Evolutionary conservation across 805 yeast genomes (phyloP).

Genomic region (Kodamaea hsintzibuensis): DNA sequence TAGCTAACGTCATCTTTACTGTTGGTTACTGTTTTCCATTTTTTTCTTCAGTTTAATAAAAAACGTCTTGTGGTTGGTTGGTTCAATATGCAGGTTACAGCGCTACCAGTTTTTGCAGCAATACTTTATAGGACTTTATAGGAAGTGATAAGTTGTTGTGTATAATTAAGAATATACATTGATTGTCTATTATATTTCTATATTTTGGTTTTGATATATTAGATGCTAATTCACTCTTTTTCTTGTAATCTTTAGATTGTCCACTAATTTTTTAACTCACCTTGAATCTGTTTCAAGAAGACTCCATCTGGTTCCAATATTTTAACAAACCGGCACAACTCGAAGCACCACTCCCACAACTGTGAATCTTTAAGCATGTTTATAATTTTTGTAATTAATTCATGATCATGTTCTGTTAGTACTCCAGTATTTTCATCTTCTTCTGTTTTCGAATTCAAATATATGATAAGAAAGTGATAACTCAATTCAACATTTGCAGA

Average conservation of each 20-base stretch:
- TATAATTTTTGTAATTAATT: slow-evolving; percentile 44
- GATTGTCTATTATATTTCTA: background rate
- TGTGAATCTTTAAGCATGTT: slow-evolving; percentile 41
- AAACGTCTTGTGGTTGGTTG: slow-evolving; percentile 18
- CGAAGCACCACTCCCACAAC: slow-evolving; percentile 55
- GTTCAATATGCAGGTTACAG: slow-evolving; percentile 5
- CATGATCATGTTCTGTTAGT: slow-evolving; percentile 36
- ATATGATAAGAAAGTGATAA: slow-evolving; percentile 53
- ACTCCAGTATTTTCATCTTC: slow-evolving; percentile 21
- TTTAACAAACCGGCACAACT: slow-evolving; percentile 54
- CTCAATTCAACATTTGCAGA: slow-evolving; percentile 46
- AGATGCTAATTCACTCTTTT: too few relatives aligned
- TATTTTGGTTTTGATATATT: background rate
- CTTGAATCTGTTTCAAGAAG: slow-evolving; percentile 1
- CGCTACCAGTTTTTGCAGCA: slow-evolving; percentile 6
- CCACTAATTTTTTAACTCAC: background rate
- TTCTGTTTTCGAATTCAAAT: slow-evolving; percentile 50
- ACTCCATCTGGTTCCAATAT: slow-evolving; percentile 37
- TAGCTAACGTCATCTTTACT: slow-evolving; percentile 58
- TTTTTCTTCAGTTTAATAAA: slow-evolving; percentile 7
- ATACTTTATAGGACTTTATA: background rate
- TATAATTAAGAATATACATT: background rate
- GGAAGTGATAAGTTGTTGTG: background rate
- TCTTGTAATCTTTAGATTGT: too few relatives aligned
- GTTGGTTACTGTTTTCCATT: slow-evolving; percentile 1